A percentile compares a stretch with the other conserved stretches of the same genome.
phyloP scores from a whole-genome alignment of 225 moss, liverwort and hornwort species.

The Marchantia paleacea region DNA sequence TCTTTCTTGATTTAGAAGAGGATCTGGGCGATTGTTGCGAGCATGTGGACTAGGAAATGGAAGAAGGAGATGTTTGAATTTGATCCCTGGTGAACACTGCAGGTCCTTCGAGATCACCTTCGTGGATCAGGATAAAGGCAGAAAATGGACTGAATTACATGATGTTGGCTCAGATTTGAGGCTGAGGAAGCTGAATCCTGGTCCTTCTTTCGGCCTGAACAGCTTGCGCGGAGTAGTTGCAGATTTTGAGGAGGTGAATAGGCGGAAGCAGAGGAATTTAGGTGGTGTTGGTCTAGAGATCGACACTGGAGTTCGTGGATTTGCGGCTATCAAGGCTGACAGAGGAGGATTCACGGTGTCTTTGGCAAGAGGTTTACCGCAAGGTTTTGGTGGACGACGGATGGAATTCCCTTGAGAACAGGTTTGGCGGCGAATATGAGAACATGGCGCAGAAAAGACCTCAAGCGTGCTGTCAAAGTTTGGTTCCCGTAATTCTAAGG shows the following conservation, averaged over 20 bases:
- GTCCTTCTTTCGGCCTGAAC: neutral
- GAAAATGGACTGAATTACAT: neutral
- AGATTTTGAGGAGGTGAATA: neutral
- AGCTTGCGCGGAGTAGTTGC: neutral
- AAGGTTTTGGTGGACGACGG: neutral
- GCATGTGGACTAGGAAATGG: no score
- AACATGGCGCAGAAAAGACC: constrained; percentile 41
- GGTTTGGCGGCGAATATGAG: neutral
- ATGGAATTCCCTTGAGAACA: neutral
- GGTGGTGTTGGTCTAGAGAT: neutral
- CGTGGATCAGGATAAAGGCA: neutral
- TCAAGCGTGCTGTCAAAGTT: constrained; percentile 31
- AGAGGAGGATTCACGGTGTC: neutral
- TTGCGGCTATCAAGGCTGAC: no score
- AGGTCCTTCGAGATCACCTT: neutral
- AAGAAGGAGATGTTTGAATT: neutral
- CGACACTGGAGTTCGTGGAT: neutral
- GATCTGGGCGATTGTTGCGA: neutral
- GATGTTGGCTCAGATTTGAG: neutral
- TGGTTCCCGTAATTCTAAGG: constrained; percentile 36
- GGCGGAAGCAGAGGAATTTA: neutral
- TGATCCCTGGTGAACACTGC: neutral
- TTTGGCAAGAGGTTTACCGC: neutral
- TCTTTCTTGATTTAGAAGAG: neutral
- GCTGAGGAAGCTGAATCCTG: neutral